Evolutionary conservation across 2,329 filamentous ascomycete species (phyloP).

Genomic region (Akanthomyces uredinophilus): DNA sequence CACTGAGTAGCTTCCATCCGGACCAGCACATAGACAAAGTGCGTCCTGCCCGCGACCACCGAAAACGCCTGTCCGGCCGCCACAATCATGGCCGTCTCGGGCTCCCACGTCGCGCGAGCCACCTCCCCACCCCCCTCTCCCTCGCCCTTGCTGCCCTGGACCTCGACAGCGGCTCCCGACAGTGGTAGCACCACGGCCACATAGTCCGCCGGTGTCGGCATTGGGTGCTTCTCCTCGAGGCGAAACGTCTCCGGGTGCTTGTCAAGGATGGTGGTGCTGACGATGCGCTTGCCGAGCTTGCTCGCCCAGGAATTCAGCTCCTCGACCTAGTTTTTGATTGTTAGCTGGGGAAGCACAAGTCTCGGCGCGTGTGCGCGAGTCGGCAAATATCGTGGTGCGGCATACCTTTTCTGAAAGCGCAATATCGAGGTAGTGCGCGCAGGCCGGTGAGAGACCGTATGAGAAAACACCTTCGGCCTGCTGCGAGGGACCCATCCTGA

Average conservation of each 20-base stretch:
- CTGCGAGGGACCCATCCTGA: not conserved
- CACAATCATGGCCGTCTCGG: not conserved
- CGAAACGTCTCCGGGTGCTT: constrained; percentile 9
- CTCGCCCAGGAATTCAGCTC: not conserved
- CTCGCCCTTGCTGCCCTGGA: not conserved
- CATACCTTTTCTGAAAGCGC: constrained; percentile 7
- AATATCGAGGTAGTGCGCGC: constrained; percentile 8
- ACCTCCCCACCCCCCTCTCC: not conserved
- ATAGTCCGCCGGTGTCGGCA: not conserved
- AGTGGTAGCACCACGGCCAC: constrained; percentile 6
- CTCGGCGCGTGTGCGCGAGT: too few relatives aligned
- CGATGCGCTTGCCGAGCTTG: not conserved
- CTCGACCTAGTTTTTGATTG: not conserved
- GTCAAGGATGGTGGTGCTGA: constrained; percentile 10
- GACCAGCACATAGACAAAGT: constrained; percentile 6
- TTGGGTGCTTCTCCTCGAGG: not conserved
- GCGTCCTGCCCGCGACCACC: not conserved
- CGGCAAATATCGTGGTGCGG: too few relatives aligned
- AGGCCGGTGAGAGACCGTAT: not conserved
- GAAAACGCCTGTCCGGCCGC: not conserved
- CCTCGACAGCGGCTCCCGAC: not conserved
- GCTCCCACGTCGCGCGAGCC: not conserved
- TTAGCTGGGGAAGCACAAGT: not conserved
- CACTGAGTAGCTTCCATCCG: not conserved
- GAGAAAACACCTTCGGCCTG: not conserved